Evolutionary conservation across 768 basidiomycete species (phyloP), one percentile per base, ranked within the genome.

Genomic region (Daedalea quercina): DNA sequence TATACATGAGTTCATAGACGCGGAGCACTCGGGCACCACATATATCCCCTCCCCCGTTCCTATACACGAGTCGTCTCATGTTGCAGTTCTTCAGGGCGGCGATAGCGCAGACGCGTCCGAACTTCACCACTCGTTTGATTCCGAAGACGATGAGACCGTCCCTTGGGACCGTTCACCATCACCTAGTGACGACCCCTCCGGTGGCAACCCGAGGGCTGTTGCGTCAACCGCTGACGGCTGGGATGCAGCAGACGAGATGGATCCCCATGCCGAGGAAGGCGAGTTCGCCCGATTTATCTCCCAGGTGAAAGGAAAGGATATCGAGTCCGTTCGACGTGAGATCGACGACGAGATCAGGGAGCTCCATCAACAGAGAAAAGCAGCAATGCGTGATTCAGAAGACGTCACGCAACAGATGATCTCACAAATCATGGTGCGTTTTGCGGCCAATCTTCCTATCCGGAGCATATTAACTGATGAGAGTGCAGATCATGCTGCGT

Each of bases 381-480:
- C 82, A 26, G 92, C 93, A 20, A 84, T 94, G 82, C 77, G 94
- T 11, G 94, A 97, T 69, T 87, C 92, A 2, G 96, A 97, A 63
- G 93, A 97, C 63, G 81, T 98, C 57, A 94, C 92, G 2, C 87
- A 91, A 65, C 90, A 95, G 59, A 97, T 95, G 94, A 78, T 95
- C 50, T 76, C 83, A 3, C 96, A 98, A 67, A 81, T 83, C 55
- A 80, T 81, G 75, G 78, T 79, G 33, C 25, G 70, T 37, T 19
- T 47, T 9, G 24, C 31, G 19, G n/a, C 48, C n/a, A 31, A 15
- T 19, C 28, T 20, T 50, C 23, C 28, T 31, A 11, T 11, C 11
- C 28, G 28, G 46, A 24, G 46, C 40, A 37, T 17, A 26, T n/a
- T n/a, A 12, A 24, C 24, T 47, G 7, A 40, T 40, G 37, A 17